Conservation (phyloP, 805 yeast genomes). For the Candida ortonii region DNA sequence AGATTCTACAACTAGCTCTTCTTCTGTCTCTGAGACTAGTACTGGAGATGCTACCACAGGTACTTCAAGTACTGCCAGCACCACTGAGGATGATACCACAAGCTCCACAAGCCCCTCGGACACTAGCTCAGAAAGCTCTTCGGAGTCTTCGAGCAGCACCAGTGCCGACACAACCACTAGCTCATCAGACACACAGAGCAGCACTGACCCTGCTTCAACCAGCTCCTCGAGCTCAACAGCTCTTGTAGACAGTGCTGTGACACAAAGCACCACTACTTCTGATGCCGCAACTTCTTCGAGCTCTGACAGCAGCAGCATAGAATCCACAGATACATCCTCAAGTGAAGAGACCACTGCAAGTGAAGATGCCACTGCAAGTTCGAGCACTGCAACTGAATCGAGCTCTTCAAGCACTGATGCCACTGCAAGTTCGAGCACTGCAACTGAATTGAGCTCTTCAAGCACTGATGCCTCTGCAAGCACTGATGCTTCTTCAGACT, state of each 20-base stretch:
- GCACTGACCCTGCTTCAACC: slow-evolving; percentile 3
- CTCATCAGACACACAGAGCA: slow-evolving; percentile 2
- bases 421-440: not conserved
- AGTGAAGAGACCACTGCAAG: not conserved
- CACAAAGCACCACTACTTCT: slow-evolving; percentile 2
- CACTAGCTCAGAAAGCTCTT: slow-evolving; percentile 1
- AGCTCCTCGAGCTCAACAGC: slow-evolving; percentile 4
- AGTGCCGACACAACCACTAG: slow-evolving; percentile 1
- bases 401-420: not conserved
- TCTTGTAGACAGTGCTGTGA: too few species aligned
- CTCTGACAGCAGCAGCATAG: not conserved
- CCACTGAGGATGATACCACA: slow-evolving; percentile 3
- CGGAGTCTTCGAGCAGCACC: slow-evolving; percentile 1
- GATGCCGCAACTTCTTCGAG: slow-evolving; percentile 3
- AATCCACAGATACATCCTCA: not conserved
- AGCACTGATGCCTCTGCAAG: not conserved
- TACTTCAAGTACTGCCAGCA: too few species aligned
- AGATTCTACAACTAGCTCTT: too few species aligned
- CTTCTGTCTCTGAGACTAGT: too few species aligned
- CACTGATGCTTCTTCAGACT: not conserved
- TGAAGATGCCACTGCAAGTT: not conserved
- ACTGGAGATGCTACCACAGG: too few species aligned
- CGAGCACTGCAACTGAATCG: not conserved
- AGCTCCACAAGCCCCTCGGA: slow-evolving; percentile 1
- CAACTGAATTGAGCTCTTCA: not conserved